Evolutionary conservation across 2,329 filamentous ascomycete species (phyloP).

Genomic region (Penicillium sp.): DNA sequence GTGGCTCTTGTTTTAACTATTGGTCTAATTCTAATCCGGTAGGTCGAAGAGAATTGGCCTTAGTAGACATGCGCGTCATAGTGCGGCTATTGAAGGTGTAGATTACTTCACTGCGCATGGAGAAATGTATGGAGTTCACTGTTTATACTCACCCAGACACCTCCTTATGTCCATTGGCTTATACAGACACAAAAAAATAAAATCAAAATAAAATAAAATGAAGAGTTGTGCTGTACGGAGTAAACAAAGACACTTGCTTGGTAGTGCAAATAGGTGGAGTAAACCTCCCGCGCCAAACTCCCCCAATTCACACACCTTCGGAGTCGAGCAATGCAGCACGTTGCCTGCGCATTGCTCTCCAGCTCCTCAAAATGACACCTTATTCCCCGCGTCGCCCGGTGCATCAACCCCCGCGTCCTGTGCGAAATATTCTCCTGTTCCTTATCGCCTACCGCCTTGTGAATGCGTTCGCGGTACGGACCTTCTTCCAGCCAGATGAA

Average conservation of each 20-base stretch:
- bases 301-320: background rate
- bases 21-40: background rate
- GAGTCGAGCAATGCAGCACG: slow-evolving; percentile 3
- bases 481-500: slow-evolving; percentile 98
- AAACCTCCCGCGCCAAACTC: background rate
- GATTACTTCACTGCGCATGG: background rate
- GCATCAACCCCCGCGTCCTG: slow-evolving; percentile 10
- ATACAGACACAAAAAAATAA: too few relatives aligned
- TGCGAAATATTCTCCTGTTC: slow-evolving; percentile 37
- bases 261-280: too few relatives aligned
- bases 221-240: background rate
- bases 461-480: slow-evolving; percentile 76
- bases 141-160: too few relatives aligned
- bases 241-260: background rate
- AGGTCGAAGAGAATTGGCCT: background rate
- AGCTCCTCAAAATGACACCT: slow-evolving; percentile 6
- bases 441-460: slow-evolving; percentile 71
- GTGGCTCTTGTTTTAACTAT: background rate
- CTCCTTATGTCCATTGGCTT: too few relatives aligned
- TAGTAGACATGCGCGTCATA: slow-evolving; percentile 1
- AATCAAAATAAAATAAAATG: too few relatives aligned
- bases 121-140: too few relatives aligned
- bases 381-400: slow-evolving; percentile 12
- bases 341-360: background rate
- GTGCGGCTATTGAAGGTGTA: slow-evolving; percentile 4